Base-by-base conservation (phyloP, 495 filamentous ascomycete species). In the Xylaria palmicola region DNA sequence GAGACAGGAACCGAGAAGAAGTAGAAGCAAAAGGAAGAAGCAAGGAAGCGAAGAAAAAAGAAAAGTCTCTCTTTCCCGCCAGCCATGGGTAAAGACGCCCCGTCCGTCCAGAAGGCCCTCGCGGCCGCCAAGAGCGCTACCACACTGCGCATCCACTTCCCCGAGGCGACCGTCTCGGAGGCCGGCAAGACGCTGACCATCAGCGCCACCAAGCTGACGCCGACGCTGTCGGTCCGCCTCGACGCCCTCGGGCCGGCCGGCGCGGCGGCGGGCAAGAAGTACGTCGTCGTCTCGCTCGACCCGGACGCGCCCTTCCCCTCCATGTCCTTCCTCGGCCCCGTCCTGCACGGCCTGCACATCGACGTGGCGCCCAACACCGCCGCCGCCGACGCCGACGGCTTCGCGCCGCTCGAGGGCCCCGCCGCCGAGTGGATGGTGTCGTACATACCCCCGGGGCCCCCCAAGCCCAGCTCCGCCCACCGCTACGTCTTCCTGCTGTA, bases 401-500 rank as follows among this genome's bases (percentile, higher is more conserved):
- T 65, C 36, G 44, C 37, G 12, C 59, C 63, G 54, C 63, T 65
- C 22, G 57, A 64, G 30, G 55, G 63, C 29, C 40, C 55, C 1
- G 20, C 55, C 1, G 20, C 26, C 19, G 45, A 51, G 67, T 41
- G 68, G 65, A 27, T 81, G 34, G 74, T 76, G 15, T 77, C 79
- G 17, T 86, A 81, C 43, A 74, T 79, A 61, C 76, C 74, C 0
- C 83, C 84, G 22, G 76, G 66, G 20, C 83, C 83, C 12, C 84
- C 84, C 12, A 75, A 74, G 15, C 63, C 69, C 15, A 81, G 81
- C 57, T 58, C 73, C 4, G 81, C 82, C 0, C 83, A 86, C 66
- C 81, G 84, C 7, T 86, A 87, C 64, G 54, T 78, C 12, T 85
- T 85, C 65, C 69, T 86, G 65, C 63, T 86, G 26, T 86, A 81